Evolutionary conservation across 345 rosid species (phyloP).

Genomic region (Lepidium aucheri): DNA sequence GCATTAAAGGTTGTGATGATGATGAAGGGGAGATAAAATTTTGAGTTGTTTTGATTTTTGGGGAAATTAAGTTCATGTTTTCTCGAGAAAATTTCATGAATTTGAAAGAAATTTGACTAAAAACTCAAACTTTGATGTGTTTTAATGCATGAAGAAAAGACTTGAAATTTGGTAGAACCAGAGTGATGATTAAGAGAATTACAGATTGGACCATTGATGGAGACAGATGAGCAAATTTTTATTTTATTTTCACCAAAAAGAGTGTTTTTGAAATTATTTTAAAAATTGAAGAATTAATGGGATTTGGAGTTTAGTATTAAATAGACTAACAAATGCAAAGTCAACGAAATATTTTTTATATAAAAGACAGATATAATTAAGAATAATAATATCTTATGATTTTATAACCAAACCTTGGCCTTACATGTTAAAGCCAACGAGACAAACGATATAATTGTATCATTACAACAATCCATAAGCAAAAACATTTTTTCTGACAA

Average conservation of each 20-base stretch:
- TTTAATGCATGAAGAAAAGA: constrained; percentile 28
- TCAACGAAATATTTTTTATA: constrained; percentile 16
- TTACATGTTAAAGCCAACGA: constrained; percentile 20
- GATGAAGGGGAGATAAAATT: constrained; percentile 7
- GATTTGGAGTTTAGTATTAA: constrained; percentile 13
- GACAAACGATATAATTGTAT: constrained; percentile 16
- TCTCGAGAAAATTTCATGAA: not conserved
- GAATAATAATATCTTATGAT: constrained; percentile 8
- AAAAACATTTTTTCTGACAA: not conserved
- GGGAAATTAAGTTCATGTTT: constrained; percentile 15
- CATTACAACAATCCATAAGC: not conserved
- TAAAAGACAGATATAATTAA: not conserved
- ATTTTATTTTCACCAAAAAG: not conserved
- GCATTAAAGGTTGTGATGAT: not conserved
- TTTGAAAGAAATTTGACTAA: not conserved
- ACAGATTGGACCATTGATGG: constrained; percentile 30
- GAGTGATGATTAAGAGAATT: constrained; percentile 26
- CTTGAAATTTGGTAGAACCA: constrained; percentile 8
- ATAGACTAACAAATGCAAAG: not conserved
- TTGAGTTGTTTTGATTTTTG: constrained; percentile 1
- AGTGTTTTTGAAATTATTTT: not conserved
- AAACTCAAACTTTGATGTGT: not conserved
- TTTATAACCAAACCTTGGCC: not conserved
- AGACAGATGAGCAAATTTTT: constrained; percentile 12
- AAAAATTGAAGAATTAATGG: not conserved